Percentiles rank a stretch among this genome's conserved stretches.
Conservation (phyloP, 2,329 filamentous ascomycete genomes). For the Sarocladiaceae sp. region DNA sequence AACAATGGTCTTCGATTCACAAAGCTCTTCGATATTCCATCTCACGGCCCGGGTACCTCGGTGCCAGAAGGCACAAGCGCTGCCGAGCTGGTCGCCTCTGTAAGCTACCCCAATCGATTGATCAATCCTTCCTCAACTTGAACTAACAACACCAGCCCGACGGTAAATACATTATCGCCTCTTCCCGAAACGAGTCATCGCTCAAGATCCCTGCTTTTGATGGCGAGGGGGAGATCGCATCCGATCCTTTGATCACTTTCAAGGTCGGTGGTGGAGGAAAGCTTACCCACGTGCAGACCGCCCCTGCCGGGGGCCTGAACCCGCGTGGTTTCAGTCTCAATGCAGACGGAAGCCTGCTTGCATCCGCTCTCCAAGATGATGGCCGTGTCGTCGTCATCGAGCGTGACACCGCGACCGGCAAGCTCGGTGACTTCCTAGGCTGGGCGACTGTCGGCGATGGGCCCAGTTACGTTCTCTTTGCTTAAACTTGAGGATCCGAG, state of each 20-base stretch:
- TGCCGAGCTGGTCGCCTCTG: slow-evolving; percentile 53
- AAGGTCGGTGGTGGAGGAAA: slow-evolving; percentile 45
- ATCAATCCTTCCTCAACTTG: not conserved
- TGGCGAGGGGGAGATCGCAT: slow-evolving; percentile 38
- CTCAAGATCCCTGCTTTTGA: slow-evolving; percentile 43
- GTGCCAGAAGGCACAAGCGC: slow-evolving; percentile 38
- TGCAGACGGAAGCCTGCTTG: slow-evolving; percentile 55
- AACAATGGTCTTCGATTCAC: slow-evolving; percentile 34
- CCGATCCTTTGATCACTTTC: slow-evolving; percentile 61
- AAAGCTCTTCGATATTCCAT: slow-evolving; percentile 40
- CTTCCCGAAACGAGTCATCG: slow-evolving; percentile 57
- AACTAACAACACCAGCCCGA: slow-evolving; percentile 40
- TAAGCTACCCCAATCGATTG: slow-evolving; percentile 36
- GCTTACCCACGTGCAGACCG: slow-evolving; percentile 49
- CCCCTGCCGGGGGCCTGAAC: slow-evolving; percentile 56
- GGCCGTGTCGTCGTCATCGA: slow-evolving; percentile 54
- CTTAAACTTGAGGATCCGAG: too few relatives aligned
- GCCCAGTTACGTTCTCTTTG: slow-evolving; percentile 1
- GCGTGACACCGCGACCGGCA: slow-evolving; percentile 53
- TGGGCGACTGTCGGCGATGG: slow-evolving; percentile 26
- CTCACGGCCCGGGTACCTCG: slow-evolving; percentile 36
- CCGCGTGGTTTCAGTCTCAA: slow-evolving; percentile 66
- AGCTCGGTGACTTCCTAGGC: slow-evolving; percentile 42
- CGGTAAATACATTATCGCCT: slow-evolving; percentile 57
- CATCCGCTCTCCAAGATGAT: slow-evolving; percentile 58